Percentiles rank a stretch among this genome's conserved stretches.
Evolutionary conservation across 495 filamentous ascomycete genomes (phyloP).

Genomic region (Penicillium subrubescens): DNA sequence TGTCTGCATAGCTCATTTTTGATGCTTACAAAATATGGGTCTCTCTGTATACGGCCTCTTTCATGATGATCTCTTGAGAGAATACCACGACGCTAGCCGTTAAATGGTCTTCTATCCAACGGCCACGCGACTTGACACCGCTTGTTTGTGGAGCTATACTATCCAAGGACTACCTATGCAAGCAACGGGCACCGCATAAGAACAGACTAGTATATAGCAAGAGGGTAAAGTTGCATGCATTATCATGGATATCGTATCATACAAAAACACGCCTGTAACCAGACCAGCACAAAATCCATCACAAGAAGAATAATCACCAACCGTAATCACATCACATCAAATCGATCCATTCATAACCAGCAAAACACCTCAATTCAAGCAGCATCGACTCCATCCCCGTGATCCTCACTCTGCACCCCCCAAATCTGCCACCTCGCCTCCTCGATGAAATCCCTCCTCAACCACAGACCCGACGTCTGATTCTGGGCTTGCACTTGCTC

Average conservation of each 20-base stretch:
- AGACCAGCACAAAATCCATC: background rate
- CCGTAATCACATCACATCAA: background rate
- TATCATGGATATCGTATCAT: constrained; percentile 26
- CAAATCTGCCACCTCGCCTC: constrained; percentile 49
- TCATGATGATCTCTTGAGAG: no score
- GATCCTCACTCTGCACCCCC: constrained; percentile 62
- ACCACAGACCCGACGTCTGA: constrained; percentile 37
- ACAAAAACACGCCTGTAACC: constrained; percentile 4
- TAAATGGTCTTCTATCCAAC: no score
- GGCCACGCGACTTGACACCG: no score
- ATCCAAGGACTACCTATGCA: no score
- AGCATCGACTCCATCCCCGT: constrained; percentile 53
- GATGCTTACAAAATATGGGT: background rate
- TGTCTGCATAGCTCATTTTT: background rate
- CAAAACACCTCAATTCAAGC: background rate
- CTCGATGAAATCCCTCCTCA: constrained; percentile 46
- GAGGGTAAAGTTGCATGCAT: constrained; percentile 8
- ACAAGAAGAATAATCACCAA: background rate
- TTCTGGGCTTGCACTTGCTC: constrained; percentile 35
- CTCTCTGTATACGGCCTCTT: no score
- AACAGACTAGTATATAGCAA: background rate
- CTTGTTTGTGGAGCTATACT: no score
- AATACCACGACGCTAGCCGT: no score
- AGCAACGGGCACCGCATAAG: no score
- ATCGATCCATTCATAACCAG: background rate